Percentiles rank a stretch among this genome's conserved stretches.
Conservation (phyloP, 2,329 filamentous ascomycete genomes). For the Monilinia vaccinii-corymbosi region DNA sequence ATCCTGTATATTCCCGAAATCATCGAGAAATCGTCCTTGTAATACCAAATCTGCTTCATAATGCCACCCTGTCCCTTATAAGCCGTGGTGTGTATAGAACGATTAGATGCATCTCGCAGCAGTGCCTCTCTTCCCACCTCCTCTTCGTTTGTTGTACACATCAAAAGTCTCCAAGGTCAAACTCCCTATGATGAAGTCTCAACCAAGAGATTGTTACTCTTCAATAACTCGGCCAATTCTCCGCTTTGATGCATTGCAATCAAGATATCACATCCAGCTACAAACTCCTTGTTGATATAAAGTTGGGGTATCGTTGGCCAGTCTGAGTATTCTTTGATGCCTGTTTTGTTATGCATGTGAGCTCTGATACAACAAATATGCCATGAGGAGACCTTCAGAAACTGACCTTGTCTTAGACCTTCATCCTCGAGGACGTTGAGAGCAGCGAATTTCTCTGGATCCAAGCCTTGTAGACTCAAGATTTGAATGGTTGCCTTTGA, state of each 20-base stretch:
- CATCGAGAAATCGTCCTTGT: background rate
- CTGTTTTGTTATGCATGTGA: constrained; percentile 34
- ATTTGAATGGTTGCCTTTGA: constrained; percentile 93
- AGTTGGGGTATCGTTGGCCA: constrained; percentile 98
- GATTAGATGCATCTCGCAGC: background rate
- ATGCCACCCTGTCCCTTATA: background rate
- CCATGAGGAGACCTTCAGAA: background rate
- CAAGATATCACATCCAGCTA: constrained; percentile 95
- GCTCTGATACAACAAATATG: background rate
- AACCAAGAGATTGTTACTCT: constrained; percentile 80
- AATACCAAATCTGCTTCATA: background rate
- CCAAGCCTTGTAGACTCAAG: constrained; percentile 85
- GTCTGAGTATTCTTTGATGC: constrained; percentile 98
- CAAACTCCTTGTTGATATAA: constrained; percentile 90
- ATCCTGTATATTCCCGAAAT: background rate
- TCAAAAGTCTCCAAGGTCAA: background rate
- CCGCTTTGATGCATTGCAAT: constrained; percentile 97
- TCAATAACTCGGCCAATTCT: constrained; percentile 80
- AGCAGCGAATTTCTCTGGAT: constrained; percentile 92
- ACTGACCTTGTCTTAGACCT: constrained; percentile 69
- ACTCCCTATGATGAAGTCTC: constrained; percentile 9
- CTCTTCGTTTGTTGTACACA: background rate
- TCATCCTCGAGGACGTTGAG: constrained; percentile 94
- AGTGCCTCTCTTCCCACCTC: background rate
- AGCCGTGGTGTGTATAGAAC: background rate